phyloP scores from a whole-genome alignment of 106 monocot species.

The Xerophyta viscosa region DNA sequence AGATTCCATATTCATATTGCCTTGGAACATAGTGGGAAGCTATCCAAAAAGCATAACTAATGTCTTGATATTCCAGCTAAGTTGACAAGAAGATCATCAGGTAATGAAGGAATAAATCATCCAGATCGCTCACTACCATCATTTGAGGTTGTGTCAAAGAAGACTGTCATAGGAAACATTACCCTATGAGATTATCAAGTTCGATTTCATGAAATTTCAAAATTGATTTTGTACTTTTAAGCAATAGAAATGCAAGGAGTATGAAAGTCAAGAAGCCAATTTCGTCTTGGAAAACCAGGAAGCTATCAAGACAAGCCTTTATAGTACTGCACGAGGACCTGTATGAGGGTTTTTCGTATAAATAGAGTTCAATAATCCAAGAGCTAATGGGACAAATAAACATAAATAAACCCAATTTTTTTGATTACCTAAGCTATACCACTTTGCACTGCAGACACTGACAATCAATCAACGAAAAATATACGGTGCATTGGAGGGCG shows the following conservation, averaged over 20 bases:
- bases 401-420: too few relatives aligned
- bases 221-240: too few relatives aligned
- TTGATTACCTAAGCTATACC: conserved; percentile 86
- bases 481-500: conserved; percentile 94
- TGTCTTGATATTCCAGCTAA: conserved; percentile 78
- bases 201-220: too few relatives aligned
- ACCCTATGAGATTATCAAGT: too few relatives aligned
- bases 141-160: conserved; percentile 94
- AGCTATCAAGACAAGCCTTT: too few relatives aligned
- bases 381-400: too few relatives aligned
- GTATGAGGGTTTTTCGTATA: too few relatives aligned
- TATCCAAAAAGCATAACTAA: conserved; percentile 81
- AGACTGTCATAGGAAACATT: conserved; percentile 58
- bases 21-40: conserved; percentile 85
- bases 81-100: conserved; percentile 97
- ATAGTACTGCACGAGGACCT: too few relatives aligned
- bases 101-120: conserved; percentile 90
- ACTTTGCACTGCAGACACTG: conserved; percentile 47
- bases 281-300: too few relatives aligned
- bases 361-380: too few relatives aligned
- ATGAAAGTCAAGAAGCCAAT: too few relatives aligned
- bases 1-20: conserved; percentile 81
- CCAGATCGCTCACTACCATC: conserved; percentile 91
- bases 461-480: conserved; percentile 94
- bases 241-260: too few relatives aligned